Conservation (phyloP, 1,139 yeast species). For the Citeromyces hawaiiensis region DNA sequence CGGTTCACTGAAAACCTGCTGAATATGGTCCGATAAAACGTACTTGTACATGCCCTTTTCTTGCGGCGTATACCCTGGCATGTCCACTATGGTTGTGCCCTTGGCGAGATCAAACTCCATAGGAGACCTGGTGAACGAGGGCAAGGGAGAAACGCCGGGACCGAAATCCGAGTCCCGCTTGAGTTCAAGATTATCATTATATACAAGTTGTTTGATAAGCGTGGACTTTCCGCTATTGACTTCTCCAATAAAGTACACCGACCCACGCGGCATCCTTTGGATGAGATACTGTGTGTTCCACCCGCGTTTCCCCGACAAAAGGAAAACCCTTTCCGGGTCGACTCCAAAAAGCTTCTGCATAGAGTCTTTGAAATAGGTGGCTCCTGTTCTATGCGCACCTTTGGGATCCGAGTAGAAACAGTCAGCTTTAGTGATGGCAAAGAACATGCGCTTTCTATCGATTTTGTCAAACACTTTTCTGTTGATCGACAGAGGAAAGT, state of each 20-base stretch:
- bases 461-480: slow-evolving; percentile 23
- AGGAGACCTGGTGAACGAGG: slow-evolving; percentile 42
- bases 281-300: slow-evolving; percentile 35
- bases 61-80: slow-evolving; percentile 37
- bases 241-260: slow-evolving; percentile 50
- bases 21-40: too few relatives aligned
- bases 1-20: slow-evolving; percentile 20
- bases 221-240: slow-evolving; percentile 73
- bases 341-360: slow-evolving; percentile 26
- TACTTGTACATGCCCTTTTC: slow-evolving; percentile 21
- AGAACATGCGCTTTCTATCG: slow-evolving; percentile 24
- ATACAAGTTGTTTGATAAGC: slow-evolving; percentile 35
- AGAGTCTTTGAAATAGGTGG: slow-evolving; percentile 30
- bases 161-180: slow-evolving; percentile 9
- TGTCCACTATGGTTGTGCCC: slow-evolving; percentile 24
- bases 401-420: slow-evolving; percentile 25
- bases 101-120: slow-evolving; percentile 19
- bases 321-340: slow-evolving; percentile 29
- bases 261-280: slow-evolving; percentile 22
- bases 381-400: slow-evolving; percentile 22
- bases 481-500: slow-evolving; percentile 53
- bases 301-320: slow-evolving; percentile 32
- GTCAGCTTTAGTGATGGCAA: slow-evolving; percentile 49
- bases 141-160: slow-evolving; percentile 32
- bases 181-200: slow-evolving; percentile 9